Percentiles rank a stretch among this genome's conserved stretches.
These are phyloP conservation scores for Melanogaster broomeanus DNA, from an alignment of 768 basidiomycete genomes.

Conservation along the genomic window DNA sequence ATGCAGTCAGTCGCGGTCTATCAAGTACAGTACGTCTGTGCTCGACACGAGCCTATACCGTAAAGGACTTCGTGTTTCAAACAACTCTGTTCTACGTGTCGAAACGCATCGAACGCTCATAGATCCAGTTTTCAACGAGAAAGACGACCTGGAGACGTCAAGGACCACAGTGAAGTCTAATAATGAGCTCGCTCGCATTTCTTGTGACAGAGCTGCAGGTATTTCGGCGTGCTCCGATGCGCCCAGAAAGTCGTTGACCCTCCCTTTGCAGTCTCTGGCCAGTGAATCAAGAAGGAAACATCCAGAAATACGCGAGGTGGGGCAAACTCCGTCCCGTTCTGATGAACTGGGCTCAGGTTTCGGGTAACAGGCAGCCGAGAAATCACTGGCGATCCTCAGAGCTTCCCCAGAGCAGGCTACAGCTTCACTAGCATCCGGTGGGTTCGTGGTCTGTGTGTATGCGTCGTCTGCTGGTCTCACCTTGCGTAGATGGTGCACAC, in stretches of 20 bases:
- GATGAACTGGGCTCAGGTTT: conserved; percentile 10
- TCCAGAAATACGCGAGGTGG: conserved; percentile 91
- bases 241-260: conserved; percentile 7
- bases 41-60: background rate
- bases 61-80: background rate
- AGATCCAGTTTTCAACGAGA: background rate
- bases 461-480: conserved; percentile 11
- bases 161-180: background rate
- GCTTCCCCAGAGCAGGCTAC: conserved; percentile 83
- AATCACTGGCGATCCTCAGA: conserved; percentile 76
- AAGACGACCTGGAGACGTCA: background rate
- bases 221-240: conserved; percentile 6
- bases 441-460: conserved; percentile 25
- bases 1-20: too few relatives aligned
- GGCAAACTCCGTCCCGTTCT: background rate
- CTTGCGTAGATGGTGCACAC: conserved; percentile 64
- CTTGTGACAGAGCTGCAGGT: conserved; percentile 77
- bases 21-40: too few relatives aligned
- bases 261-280: conserved; percentile 67
- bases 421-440: conserved; percentile 71
- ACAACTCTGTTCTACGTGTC: background rate
- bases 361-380: conserved; percentile 72
- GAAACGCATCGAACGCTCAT: background rate
- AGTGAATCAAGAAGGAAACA: conserved; percentile 88
- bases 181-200: conserved; percentile 70